Percentiles rank a stretch among this genome's conserved stretches.
Evolutionary conservation across 331 rosid species (phyloP).

Genomic region (Rhamnella rubrinervis): DNA sequence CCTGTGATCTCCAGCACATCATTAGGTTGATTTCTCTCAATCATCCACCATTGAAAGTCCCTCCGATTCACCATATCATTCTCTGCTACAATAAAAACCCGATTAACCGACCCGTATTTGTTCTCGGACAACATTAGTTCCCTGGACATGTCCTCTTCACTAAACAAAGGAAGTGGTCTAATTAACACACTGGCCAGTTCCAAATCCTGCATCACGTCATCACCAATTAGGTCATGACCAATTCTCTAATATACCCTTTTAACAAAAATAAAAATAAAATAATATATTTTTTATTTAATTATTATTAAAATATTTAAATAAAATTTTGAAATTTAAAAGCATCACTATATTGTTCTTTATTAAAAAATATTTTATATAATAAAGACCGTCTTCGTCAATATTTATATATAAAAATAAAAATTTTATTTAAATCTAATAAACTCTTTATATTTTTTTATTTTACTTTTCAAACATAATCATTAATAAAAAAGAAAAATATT

Average conservation of each 20-base stretch:
- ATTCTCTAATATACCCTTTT: background rate
- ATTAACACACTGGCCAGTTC: conserved; percentile 26
- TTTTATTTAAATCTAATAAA: no score
- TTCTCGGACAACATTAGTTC: conserved; percentile 18
- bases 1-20: conserved; percentile 22
- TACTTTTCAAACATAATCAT: no score
- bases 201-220: conserved; percentile 21
- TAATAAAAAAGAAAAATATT: no score
- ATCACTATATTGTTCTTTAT: no score
- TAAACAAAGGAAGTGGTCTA: conserved; percentile 33
- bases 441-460: no score
- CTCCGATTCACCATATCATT: conserved; percentile 1
- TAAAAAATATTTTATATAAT: no score
- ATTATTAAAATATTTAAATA: no score
- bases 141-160: conserved; percentile 31
- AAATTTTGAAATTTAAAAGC: no score
- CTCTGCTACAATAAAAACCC: conserved; percentile 23
- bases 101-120: conserved; percentile 28
- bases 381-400: no score
- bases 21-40: conserved; percentile 31
- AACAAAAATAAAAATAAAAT: background rate
- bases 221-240: no score
- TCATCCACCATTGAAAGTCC: conserved; percentile 28
- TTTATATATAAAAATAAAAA: no score
- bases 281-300: no score